Base-by-base conservation (phyloP, 352 stramenopile species). In the Phytophthora ramorum region DNA sequence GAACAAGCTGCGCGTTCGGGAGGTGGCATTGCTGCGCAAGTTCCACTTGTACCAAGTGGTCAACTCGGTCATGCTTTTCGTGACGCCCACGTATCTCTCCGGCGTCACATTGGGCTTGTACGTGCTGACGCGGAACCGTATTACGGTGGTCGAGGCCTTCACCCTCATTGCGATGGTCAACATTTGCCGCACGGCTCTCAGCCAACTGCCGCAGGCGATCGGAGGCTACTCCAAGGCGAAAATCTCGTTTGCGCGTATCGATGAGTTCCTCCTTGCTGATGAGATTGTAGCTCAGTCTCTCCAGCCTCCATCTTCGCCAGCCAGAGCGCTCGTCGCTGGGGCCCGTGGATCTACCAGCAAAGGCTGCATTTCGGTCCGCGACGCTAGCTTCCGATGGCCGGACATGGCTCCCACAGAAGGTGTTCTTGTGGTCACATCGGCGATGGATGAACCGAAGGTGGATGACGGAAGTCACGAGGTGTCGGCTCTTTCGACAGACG, bases 1-100 rank as follows among this genome's bases (percentile, higher is more conserved):
- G 7, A 55, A 49, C 1, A 65, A 67, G 19, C 70, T 90, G n/a
- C 78, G 81, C 5, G 56, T 57, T 5, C 59, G 62, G 14, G 81
- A 90, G 47, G 63, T 87, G 24, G 35, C 19, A 38, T 46, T 80
- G 0, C 28, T 80, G 9, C 72, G 75, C n/a, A 54, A 54, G 13
- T 83, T 79, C 50, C 55, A 83, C 38, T 56, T 34, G 47, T 67
- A 76, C 32, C 79, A 89, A 50, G 73, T 91, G 48, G 28, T 87
- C 32, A 93, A 90, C 71, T 77, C 73, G 3, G 71, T 73, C 12
- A 67, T 89, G 70, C 57, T 90, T 0, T 85, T 85, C 41, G 46
- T 90, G n/a, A 84, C 73, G 19, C 75, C 80, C 0, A 74, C 70
- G 12, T 68, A 76, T 17, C 61, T 90, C 0, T 75, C 62, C 0